Evolutionary conservation across 2,329 filamentous ascomycete species (phyloP).

Genomic region (Colletotrichum truncatum): DNA sequence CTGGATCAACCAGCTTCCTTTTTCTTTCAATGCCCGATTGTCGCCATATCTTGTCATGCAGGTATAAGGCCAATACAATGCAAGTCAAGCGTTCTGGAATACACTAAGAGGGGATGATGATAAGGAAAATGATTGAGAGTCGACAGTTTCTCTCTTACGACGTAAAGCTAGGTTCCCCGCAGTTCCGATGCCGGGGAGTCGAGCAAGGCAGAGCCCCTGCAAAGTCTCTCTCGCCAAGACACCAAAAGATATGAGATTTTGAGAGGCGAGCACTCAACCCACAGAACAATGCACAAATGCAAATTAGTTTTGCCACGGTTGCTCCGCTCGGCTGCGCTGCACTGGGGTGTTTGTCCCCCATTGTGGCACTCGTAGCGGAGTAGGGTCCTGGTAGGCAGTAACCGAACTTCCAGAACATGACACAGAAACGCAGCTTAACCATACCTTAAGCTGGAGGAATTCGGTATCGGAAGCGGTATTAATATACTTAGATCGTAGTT

Average conservation of each 20-base stretch:
- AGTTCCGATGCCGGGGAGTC: slow-evolving; percentile 12
- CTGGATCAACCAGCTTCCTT: neutral
- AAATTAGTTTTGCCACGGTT: neutral
- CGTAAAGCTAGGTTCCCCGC: slow-evolving; percentile 10
- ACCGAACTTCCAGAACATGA: neutral
- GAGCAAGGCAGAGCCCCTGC: neutral
- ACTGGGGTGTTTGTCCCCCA: neutral
- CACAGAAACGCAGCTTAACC: slow-evolving; percentile 1
- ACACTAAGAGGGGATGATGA: neutral
- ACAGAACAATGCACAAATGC: neutral
- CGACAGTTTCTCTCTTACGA: neutral
- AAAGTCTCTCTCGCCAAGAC: slow-evolving; percentile 14
- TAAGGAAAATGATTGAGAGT: neutral
- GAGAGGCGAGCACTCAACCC: neutral
- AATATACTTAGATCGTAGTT: slow-evolving; percentile 11
- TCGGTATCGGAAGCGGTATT: neutral
- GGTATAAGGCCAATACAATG: neutral
- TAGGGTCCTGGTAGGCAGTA: slow-evolving; percentile 3
- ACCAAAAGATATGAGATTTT: neutral
- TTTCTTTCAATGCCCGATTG: neutral
- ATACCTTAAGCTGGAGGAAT: neutral
- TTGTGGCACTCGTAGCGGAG: slow-evolving; percentile 11
- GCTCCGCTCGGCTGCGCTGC: neutral
- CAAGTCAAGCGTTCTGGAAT: neutral
- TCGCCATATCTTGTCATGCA: neutral